Base-by-base conservation (phyloP, 345 rosid genomes). In the Mallotus nudiflorus region DNA sequence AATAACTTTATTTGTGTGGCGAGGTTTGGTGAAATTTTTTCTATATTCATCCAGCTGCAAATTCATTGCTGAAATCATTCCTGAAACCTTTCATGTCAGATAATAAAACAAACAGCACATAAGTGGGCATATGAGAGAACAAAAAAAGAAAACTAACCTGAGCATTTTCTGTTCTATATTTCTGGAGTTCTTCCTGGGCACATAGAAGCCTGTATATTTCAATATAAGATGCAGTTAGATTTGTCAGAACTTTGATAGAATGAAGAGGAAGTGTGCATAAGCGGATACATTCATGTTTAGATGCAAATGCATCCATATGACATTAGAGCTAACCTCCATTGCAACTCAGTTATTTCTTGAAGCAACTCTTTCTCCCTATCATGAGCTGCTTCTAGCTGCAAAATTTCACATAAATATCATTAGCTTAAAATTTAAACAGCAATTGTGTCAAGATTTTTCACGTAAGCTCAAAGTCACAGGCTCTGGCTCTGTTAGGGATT, bases 281-380 rank as follows among this genome's bases (percentile, higher is more conserved):
- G 25, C 14, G n/a, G n/a, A n/a, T n/a, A n/a, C n/a, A n/a, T n/a
- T 56, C 37, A 56, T 56, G 22, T 15, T 42, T 15, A 9, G 39
- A 56, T 46, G 65, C 48, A 11, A 22, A 50, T 60, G 20, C 49
- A 49, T 60, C 55, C 16, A 7, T 13, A 66, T 35, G 6, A 20
- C 9, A 52, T 62, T 62, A 22, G 24, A 44, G 39, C 52, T 89
- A n/a, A 92, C 99, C 96, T 95, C 92, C 91, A 90, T 52, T 85
- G 93, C 73, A 95, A 75, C 4, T 95, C 99, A 1, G 96, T 90
- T 80, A 92, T 74, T 79, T 92, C 98, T 29, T 86, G 89, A 76
- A 95, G 92, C 64, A 92, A 75, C 40, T 92, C 99, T 79, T 88
- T 90, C 78, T 95, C 99, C 82, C 92, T 84, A 40, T 95, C 99